phyloP scores from a whole-genome alignment of 306 rosid genomes.

The Prunus fruticosa region DNA sequence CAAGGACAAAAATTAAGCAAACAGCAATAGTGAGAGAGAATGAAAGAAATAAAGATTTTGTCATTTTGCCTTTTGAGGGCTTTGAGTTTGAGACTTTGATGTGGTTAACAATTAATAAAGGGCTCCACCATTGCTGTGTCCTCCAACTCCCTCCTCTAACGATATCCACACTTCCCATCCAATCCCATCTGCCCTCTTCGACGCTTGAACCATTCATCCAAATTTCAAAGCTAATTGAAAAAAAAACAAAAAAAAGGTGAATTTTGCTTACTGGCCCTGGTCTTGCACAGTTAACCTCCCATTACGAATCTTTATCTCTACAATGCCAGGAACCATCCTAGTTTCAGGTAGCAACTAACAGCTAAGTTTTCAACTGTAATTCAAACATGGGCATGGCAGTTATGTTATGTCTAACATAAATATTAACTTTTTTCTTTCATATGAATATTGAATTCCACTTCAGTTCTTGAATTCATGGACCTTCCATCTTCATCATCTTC shows the following conservation, averaged over 20 bases:
- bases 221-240: not conserved
- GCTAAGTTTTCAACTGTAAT: slow-evolving; percentile 11
- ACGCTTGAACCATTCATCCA: slow-evolving; percentile 8
- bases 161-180: slow-evolving; percentile 35
- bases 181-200: slow-evolving; percentile 13
- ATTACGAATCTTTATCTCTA: slow-evolving; percentile 22
- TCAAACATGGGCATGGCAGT: not conserved
- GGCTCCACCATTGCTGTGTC: slow-evolving; percentile 27
- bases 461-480: slow-evolving; percentile 70
- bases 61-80: slow-evolving; percentile 2
- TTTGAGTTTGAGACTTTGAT: slow-evolving; percentile 1
- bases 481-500: slow-evolving; percentile 47
- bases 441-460: slow-evolving; percentile 7
- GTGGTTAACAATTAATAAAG: slow-evolving; percentile 5
- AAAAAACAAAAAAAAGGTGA: not conserved
- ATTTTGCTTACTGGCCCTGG: not conserved
- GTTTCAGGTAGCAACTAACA: slow-evolving; percentile 63
- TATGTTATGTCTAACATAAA: not conserved
- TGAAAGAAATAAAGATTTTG: slow-evolving; percentile 16
- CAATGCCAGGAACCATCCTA: slow-evolving; percentile 89
- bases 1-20: not conserved
- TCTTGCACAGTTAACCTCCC: not conserved
- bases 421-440: slow-evolving; percentile 9
- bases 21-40: slow-evolving; percentile 2
- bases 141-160: slow-evolving; percentile 15